A percentile compares a stretch with the other conserved stretches of the same genome.
Evolutionary conservation across 306 rosid species (phyloP).

Genomic region (Albizia julibrissin): DNA sequence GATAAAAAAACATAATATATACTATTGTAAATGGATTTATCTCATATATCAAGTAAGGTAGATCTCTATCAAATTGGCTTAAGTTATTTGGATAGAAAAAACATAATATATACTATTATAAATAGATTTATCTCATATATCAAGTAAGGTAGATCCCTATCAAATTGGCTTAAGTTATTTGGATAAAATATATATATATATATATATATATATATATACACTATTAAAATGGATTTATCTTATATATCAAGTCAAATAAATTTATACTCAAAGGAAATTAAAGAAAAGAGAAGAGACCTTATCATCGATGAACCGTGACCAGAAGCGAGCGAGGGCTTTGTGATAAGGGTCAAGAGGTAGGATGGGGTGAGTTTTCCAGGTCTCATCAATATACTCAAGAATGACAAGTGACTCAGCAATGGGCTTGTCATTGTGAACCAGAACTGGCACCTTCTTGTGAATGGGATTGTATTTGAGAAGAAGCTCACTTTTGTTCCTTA

Average conservation of each 20-base stretch:
- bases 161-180: no score
- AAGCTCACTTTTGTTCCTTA: conserved; percentile 35
- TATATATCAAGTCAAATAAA: neutral
- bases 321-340: conserved; percentile 57
- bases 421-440: conserved; percentile 54
- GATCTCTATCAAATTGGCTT: no score
- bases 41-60: no score
- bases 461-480: conserved; percentile 58
- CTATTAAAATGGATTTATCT: no score
- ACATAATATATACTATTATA: no score
- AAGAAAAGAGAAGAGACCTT: conserved; percentile 37
- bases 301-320: conserved; percentile 62
- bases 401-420: conserved; percentile 58
- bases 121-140: no score
- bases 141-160: no score
- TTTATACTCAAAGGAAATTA: neutral
- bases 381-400: conserved; percentile 57
- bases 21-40: no score
- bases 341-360: conserved; percentile 50
- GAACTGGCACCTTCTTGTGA: conserved; percentile 54
- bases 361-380: conserved; percentile 45
- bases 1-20: no score
- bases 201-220: no score
- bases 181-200: no score
- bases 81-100: no score